Evolutionary conservation across 2,329 filamentous ascomycete genomes (phyloP).

Genomic region (Zymoseptoria ardabiliae): DNA sequence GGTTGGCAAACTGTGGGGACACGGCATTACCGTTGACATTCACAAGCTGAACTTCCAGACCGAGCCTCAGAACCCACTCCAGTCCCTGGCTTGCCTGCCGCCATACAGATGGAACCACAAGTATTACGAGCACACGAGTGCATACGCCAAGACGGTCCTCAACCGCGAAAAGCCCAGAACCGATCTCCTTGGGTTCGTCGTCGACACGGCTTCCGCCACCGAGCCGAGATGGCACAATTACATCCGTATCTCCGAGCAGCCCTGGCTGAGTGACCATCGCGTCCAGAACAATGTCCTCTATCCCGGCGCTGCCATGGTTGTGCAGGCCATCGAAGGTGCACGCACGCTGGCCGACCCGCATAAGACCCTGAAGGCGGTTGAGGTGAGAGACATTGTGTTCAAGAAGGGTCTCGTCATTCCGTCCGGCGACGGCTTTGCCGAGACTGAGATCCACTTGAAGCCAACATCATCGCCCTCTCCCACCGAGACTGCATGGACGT

Average conservation of each 20-base stretch:
- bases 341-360: constrained; percentile 2
- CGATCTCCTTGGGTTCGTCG: constrained; percentile 22
- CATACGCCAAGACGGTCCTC: constrained; percentile 3
- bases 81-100: constrained; percentile 2
- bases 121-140: constrained; percentile 8
- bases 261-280: constrained; percentile 21
- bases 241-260: constrained; percentile 15
- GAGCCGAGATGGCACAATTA: constrained; percentile 20
- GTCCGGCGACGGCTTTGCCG: background rate
- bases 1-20: background rate
- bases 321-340: constrained; percentile 16
- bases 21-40: background rate
- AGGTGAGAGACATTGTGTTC: constrained; percentile 38
- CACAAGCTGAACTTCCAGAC: background rate
- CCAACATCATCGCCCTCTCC: background rate
- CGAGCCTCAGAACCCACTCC: background rate
- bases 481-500: background rate
- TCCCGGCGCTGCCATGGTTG: constrained; percentile 13
- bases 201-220: background rate
- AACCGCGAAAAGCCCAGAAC: constrained; percentile 23
- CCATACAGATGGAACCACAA: constrained; percentile 10
- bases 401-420: constrained; percentile 6
- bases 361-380: constrained; percentile 29
- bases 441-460: constrained; percentile 1
- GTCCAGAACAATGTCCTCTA: constrained; percentile 8